These are phyloP conservation scores for Artemisia argyi DNA, from an alignment of 129 eudicot genomes.

Conservation along the genomic window DNA sequence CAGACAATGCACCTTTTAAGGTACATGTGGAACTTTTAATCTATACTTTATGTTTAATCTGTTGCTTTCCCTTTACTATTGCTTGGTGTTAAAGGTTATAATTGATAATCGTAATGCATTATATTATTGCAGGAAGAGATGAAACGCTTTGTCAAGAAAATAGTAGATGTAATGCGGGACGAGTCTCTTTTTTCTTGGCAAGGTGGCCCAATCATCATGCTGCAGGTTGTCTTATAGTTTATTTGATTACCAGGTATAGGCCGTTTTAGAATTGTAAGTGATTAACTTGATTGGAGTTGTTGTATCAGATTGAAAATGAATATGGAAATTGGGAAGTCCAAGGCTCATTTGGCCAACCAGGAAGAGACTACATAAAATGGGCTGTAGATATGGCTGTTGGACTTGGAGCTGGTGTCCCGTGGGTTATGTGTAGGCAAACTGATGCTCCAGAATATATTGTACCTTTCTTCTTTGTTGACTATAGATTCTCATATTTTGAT, in stretches of 20 bases:
- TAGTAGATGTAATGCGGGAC: constrained; percentile 20
- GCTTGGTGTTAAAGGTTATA: not conserved
- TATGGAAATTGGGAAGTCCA: not conserved
- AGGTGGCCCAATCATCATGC: constrained; percentile 33
- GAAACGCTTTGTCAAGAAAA: constrained; percentile 24
- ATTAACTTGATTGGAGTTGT: too few species aligned
- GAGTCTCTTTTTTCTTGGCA: constrained; percentile 23
- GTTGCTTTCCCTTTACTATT: too few species aligned
- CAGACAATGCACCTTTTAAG: constrained; percentile 49
- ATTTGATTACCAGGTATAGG: too few species aligned
- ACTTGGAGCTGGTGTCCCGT: not conserved
- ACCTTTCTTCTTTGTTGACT: not conserved
- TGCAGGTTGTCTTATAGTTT: constrained; percentile 15
- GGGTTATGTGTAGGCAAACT: not conserved
- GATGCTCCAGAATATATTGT: not conserved
- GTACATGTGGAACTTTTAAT: too few species aligned
- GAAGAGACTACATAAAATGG: not conserved
- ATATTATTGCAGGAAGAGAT: constrained; percentile 14
- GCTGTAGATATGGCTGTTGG: not conserved
- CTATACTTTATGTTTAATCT: too few species aligned
- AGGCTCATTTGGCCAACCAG: not conserved
- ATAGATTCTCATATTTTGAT: too few species aligned
- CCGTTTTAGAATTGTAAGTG: too few species aligned
- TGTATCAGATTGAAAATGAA: not conserved
- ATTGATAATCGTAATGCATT: not conserved